These are phyloP conservation scores for Trichoderma atroviride DNA, from an alignment of 2,329 filamentous ascomycete species.

Conservation along the genomic window DNA sequence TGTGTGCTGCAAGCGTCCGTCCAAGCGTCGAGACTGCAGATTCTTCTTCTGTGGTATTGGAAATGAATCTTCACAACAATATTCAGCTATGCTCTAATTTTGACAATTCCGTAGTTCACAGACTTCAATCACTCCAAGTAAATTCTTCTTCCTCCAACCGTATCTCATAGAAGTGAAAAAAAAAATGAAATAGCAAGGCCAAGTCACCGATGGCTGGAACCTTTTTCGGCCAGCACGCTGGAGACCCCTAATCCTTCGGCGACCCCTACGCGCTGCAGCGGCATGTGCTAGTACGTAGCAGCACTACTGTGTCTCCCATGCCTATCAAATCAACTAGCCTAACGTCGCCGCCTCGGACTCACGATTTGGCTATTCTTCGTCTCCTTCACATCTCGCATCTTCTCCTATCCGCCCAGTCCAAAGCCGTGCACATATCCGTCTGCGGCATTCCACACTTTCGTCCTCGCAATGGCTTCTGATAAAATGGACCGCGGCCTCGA, in stretches of 20 bases:
- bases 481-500: conserved; percentile 60
- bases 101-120: not conserved
- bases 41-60: not conserved
- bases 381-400: not conserved
- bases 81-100: not conserved
- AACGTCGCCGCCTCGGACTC: conserved; percentile 2
- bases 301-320: not conserved
- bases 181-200: not conserved
- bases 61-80: not conserved
- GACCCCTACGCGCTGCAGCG: not conserved
- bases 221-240: not conserved
- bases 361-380: conserved; percentile 2
- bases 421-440: conserved; percentile 1
- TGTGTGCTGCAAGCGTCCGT: not conserved
- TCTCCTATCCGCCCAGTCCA: not conserved
- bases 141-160: accelerated
- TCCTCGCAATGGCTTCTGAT: conserved; percentile 39
- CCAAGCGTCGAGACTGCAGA: not conserved
- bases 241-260: not conserved
- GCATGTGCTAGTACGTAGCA: conserved; percentile 3
- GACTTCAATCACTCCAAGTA: not conserved
- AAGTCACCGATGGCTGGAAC: not conserved
- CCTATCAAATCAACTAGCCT: conserved; percentile 8
- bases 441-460: not conserved
- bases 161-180: not conserved